A percentile compares a stretch with the other conserved stretches of the same genome.
Conservation (phyloP, 2,329 filamentous ascomycete species). For the Pyricularia sp. region DNA sequence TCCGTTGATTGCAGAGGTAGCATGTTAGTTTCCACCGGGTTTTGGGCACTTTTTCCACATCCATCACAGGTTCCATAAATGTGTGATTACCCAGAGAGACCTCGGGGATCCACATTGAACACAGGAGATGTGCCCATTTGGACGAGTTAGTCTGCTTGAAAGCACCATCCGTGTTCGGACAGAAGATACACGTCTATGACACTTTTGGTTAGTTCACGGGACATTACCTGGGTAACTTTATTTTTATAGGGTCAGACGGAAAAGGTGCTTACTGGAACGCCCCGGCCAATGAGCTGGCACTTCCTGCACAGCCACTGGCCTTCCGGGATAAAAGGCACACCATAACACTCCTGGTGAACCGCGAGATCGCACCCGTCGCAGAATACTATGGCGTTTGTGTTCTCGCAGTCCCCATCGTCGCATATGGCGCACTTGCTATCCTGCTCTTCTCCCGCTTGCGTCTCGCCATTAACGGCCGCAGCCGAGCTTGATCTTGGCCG, state of each 20-base stretch:
- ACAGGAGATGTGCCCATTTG: constrained; percentile 93
- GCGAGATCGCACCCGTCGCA: constrained; percentile 96
- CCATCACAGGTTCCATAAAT: constrained; percentile 96
- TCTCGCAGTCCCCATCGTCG: constrained; percentile 98
- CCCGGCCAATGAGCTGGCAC: constrained; percentile 87
- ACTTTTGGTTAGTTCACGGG: background rate
- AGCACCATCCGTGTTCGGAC: constrained; percentile 90
- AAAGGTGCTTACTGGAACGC: constrained; percentile 54
- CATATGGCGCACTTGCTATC: constrained; percentile 97
- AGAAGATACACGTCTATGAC: constrained; percentile 81
- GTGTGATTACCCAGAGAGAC: constrained; percentile 90
- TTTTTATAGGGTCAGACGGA: background rate
- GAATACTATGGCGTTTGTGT: constrained; percentile 97
- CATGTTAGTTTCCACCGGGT: constrained; percentile 87
- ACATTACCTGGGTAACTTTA: background rate
- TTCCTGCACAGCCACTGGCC: constrained; percentile 97
- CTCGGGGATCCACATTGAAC: constrained; percentile 97
- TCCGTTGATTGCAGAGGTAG: constrained; percentile 93
- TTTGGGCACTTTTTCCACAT: constrained; percentile 93
- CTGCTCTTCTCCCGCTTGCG: constrained; percentile 76
- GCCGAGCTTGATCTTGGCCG: constrained; percentile 86
- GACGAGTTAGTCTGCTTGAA: constrained; percentile 97
- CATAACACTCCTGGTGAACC: constrained; percentile 97
- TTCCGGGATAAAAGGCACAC: constrained; percentile 95
- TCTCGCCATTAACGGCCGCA: constrained; percentile 89